Evolutionary conservation across 2,329 filamentous ascomycete species (phyloP), one percentile per base, ranked within the genome.

Genomic region (Tetracladium maxilliforme): DNA sequence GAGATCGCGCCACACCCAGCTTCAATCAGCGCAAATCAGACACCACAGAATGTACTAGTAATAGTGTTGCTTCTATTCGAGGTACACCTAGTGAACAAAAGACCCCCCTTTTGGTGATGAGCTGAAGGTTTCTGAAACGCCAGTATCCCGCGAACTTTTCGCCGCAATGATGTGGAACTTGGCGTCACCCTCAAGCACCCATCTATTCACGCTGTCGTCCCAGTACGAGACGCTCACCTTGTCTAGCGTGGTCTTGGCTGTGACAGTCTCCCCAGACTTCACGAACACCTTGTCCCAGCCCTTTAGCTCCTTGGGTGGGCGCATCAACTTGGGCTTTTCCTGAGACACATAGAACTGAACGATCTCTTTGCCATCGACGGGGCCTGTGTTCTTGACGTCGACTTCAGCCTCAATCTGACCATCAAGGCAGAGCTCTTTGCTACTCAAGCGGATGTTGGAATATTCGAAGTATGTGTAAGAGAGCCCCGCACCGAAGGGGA

Each of bases 311-410:
- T 81, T 80, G 36, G 70, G 64, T 1, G 75, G 75, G 13, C 75
- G 54, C 1, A 65, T 64, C n/a, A 81, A 52, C 7, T 61, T 53
- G 2, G 70, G 70, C 42, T 65, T 67, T 24, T 65, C 55, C 21
- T 77, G 71, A n/a, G 58, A 56, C 23, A 81, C 55, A 35, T 81
- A 82, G 3, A 71, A 53, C 48, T 82, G 76, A 6, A 80, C 65
- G 18, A 67, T 71, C 42, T 81, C 73, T 2, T 61, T 54, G 2
- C 73, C 75, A 3, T 61, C 51, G 0, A 62, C 45, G 0, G 41
- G 33, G 4, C 76, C 75, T 0, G 60, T 61, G 43, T 83, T 83
- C 26, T 54, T 54, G 13, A 76, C 53, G 8, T 51, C 55, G 0
- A 62, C 57, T 3, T 51, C 56, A 3, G 62, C 61, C 18, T 45